Base-by-base conservation (phyloP, 2,329 filamentous ascomycete genomes). In the Sporothrix brasiliensis region DNA sequence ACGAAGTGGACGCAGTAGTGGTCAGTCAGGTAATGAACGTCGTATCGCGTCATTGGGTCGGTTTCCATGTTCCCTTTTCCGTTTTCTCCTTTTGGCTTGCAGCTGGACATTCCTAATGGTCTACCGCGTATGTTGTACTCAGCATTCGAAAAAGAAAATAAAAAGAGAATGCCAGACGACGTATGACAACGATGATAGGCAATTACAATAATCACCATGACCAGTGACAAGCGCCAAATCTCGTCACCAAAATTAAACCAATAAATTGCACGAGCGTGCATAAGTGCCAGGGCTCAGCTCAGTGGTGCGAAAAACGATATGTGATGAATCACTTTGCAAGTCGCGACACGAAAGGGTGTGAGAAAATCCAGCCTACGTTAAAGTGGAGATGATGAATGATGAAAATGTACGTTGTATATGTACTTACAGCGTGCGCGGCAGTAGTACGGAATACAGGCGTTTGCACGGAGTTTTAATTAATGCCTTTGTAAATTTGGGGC, bases 301-400 rank as follows among this genome's bases (percentile, higher is more conserved):
- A 44, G 11, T 16, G 41, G 41, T 11, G 39, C n/a, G 24, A n/a
- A 47, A 7, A n/a, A 27, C 21, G 5, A 63, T 63, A 21, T 67
- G 49, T 52, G 63, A 66, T 27, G 39, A 47, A 52, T 67, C 63
- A 67, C 49, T 53, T 67, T 27, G 30, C 63, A 67, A 49, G 49
- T 34, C 49, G 34, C 24, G 6, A 63, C n/a, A 27, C n/a, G 54
- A 21, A n/a, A 41, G 39, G 19, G 21, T 16, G 30, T 13, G 30
- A 41, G 54, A 58, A 47, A 44, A 63, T 19, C 19, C 49, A 50
- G 7, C 16, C 16, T 9, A 9, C 49, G 10, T 21, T 19, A n/a
- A 50, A n/a, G 49, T n/a, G 49, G n/a, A 11, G 34, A 11, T 14
- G 56, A 61, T 61, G 34, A 44, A 61, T 16, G 34, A 61, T 61